phyloP scores from a whole-genome alignment of 2,329 filamentous ascomycete genomes.

The Nothopassalora personata region DNA sequence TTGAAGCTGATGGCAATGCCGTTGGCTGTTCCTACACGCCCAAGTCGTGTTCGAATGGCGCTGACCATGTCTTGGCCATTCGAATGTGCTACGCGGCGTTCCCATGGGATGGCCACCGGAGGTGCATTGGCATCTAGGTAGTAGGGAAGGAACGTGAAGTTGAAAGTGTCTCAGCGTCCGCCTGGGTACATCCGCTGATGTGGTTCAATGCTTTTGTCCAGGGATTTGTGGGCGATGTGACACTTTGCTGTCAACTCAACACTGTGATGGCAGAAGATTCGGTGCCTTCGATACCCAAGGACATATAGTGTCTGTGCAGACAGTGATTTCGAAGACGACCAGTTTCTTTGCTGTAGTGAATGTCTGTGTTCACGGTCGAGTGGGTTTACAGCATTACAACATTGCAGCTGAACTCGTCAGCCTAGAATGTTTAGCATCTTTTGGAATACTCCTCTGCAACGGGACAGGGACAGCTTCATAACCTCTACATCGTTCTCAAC shows the following conservation, averaged over 20 bases:
- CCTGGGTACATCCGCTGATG: conserved; percentile 39
- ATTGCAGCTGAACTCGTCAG: background rate
- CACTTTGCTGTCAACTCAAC: conserved; percentile 14
- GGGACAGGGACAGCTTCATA: background rate
- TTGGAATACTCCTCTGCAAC: background rate
- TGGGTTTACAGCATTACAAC: too few species aligned
- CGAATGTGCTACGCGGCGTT: conserved; percentile 11
- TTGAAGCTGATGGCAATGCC: conserved; percentile 35
- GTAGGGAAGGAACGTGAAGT: conserved; percentile 36
- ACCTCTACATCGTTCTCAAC: background rate
- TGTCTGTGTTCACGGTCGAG: background rate
- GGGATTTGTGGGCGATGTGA: conserved; percentile 38
- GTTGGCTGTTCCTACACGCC: conserved; percentile 29
- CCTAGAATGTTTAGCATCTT: background rate
- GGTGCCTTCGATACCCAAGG: conserved; percentile 8
- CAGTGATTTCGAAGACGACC: conserved; percentile 16
- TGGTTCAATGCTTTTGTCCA: conserved; percentile 36
- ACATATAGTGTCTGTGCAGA: conserved; percentile 24
- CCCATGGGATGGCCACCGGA: background rate
- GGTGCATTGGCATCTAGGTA: conserved; percentile 32
- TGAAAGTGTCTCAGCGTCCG: conserved; percentile 34
- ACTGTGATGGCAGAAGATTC: background rate
- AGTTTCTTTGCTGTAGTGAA: background rate
- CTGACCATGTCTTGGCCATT: conserved; percentile 24
- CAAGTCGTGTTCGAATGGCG: conserved; percentile 26